A percentile compares a stretch with the other conserved stretches of the same genome.
Conservation (phyloP, 768 basidiomycete species). For the Lactarius pseudohatsudake region DNA sequence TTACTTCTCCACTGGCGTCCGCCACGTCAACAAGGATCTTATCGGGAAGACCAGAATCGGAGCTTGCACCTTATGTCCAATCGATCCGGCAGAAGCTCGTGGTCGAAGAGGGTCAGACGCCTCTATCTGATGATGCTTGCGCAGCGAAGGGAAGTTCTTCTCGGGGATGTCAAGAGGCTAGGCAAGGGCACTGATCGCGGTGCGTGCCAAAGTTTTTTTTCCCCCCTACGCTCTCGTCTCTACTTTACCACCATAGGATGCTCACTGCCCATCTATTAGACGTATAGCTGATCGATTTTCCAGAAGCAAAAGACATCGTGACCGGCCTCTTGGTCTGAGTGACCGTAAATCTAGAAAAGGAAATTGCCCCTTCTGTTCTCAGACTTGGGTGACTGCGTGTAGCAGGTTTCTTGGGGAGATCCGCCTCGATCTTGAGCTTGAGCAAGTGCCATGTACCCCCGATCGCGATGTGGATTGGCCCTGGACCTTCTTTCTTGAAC, state of each 20-base stretch:
- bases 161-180: conserved; percentile 61
- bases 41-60: conserved; percentile 64
- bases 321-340: not conserved
- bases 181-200: conserved; percentile 81
- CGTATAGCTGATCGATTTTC: not conserved
- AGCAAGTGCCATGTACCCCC: not conserved
- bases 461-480: not conserved
- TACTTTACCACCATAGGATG: not conserved
- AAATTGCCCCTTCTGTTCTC: not conserved
- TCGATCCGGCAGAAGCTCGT: conserved; percentile 65
- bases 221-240: not conserved
- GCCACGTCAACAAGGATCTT: conserved; percentile 15
- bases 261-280: not conserved
- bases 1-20: conserved; percentile 16
- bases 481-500: not conserved
- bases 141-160: conserved; percentile 52
- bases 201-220: conserved; percentile 35
- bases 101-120: conserved; percentile 49
- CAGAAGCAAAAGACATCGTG: not conserved
- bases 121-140: conserved; percentile 54
- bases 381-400: not conserved
- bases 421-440: not conserved
- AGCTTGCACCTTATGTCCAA: conserved; percentile 57
- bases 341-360: conserved; percentile 1
- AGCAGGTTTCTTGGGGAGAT: not conserved